These are phyloP conservation scores for Colletotrichum simmondsii DNA, from an alignment of 2,329 filamentous ascomycete species.

Conservation along the genomic window DNA sequence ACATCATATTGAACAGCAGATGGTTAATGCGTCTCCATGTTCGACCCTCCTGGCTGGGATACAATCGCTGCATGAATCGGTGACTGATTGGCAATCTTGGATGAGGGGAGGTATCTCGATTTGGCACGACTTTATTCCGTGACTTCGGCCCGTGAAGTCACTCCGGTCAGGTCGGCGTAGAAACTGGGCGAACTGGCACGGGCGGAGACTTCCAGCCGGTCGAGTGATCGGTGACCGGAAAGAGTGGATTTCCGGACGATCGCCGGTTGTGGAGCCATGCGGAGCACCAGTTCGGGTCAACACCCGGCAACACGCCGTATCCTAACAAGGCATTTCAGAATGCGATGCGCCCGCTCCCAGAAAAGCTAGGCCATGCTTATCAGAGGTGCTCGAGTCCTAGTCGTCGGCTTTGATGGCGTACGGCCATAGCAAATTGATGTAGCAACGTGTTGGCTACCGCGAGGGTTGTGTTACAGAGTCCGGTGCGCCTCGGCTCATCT, in stretches of 20 bases:
- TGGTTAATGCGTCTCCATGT: not conserved
- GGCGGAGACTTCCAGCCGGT: not conserved
- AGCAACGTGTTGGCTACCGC: not conserved
- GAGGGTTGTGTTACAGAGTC: not conserved
- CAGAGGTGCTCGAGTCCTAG: not conserved
- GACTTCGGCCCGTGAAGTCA: not conserved
- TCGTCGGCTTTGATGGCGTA: not conserved
- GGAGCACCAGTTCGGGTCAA: not conserved
- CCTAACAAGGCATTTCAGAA: not conserved
- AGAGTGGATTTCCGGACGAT: not conserved
- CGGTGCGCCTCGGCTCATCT: not conserved
- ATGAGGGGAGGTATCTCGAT: not conserved
- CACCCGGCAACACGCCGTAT: not conserved
- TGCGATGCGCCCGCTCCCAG: fast-evolving
- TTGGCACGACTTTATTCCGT: no score
- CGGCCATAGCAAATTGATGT: not conserved
- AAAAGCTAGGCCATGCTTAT: not conserved
- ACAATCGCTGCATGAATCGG: slow-evolving; percentile 13
- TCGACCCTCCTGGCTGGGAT: slow-evolving; percentile 18
- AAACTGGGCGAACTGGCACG: not conserved
- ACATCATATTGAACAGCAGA: slow-evolving; percentile 10
- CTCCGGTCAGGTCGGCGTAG: not conserved
- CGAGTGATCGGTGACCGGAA: not conserved
- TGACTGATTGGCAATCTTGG: not conserved
- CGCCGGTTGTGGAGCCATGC: not conserved